These are phyloP conservation scores for Cercophora samala DNA, from an alignment of 495 filamentous ascomycete genomes.

Conservation along the genomic window DNA sequence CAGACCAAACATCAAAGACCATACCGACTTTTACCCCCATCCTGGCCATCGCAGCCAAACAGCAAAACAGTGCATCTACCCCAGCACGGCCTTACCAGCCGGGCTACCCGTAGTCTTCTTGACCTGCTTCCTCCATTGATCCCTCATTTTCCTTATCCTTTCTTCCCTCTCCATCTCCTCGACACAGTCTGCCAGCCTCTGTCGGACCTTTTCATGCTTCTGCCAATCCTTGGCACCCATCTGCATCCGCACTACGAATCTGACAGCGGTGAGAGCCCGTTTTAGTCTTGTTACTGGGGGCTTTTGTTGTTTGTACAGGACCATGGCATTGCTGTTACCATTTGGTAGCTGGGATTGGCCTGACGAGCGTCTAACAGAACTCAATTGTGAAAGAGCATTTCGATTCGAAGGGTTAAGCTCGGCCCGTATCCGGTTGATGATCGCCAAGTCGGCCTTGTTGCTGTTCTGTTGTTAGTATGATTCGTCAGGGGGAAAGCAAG, in stretches of 20 bases:
- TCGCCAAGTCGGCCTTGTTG: slow-evolving; percentile 84
- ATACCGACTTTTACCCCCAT: neutral
- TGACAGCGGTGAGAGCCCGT: slow-evolving; percentile 27
- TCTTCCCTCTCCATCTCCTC: slow-evolving; percentile 40
- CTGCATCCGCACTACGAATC: slow-evolving; percentile 43
- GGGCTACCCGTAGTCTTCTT: slow-evolving; percentile 1
- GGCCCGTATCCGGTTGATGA: slow-evolving; percentile 68
- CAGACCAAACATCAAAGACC: neutral
- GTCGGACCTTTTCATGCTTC: slow-evolving; percentile 38
- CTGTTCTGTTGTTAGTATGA: slow-evolving; percentile 44
- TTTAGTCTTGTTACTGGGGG: slow-evolving; percentile 1
- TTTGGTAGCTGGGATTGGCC: slow-evolving; percentile 6
- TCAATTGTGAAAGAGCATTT: slow-evolving; percentile 24
- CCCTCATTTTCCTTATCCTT: slow-evolving; percentile 30
- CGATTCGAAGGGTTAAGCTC: slow-evolving; percentile 39
- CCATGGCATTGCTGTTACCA: neutral
- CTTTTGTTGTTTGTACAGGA: slow-evolving; percentile 6
- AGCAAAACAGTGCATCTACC: neutral
- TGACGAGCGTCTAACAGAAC: slow-evolving; percentile 13
- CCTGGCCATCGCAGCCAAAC: neutral
- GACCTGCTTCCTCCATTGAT: slow-evolving; percentile 29
- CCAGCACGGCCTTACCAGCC: neutral
- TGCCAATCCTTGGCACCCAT: slow-evolving; percentile 41
- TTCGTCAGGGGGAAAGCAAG: slow-evolving; percentile 9
- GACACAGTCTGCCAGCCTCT: slow-evolving; percentile 37